Evolutionary conservation across 345 rosid species (phyloP), one percentile per base, ranked within the genome.

Genomic region (Aegle marmelos): DNA sequence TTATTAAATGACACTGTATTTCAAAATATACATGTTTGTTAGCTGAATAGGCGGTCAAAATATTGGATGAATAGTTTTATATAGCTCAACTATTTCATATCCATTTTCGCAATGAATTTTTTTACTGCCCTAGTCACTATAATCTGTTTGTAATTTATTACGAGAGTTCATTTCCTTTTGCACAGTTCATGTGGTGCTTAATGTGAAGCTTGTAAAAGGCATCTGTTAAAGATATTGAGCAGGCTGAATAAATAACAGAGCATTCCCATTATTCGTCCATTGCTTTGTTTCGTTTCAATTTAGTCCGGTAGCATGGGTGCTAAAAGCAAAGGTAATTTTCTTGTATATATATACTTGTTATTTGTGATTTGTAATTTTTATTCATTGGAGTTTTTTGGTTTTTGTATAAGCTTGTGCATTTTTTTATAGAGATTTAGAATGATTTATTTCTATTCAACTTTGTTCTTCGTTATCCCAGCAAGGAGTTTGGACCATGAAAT

Each of bases 401-500:
- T 58, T 22, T 57, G 14, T 33, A n/a, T 57, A 25, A 27, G 9
- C 37, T 9, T 30, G 69, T 45, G 58, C 22, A 10, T 33, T 16
- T 71, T 50, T 64, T 31, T 72, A 54, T 72, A 33, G 21, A 33
- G 22, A 10, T 19, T 54, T 33, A 6, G 16, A 30, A 9, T 9
- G 31, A 21, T 72, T 62, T 50, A 30, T 50, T 11, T 30, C 11
- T 30, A 21, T 48, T 45, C 28, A 53, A 45, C 21, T 41, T 10
- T 1, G 41, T 74, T 17, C 9, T 61, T 60, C 37, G 58, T 28
- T 5, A 74, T 62, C 25, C 10, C 68, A 60, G 76, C 65, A 9
- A 9, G 56, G 57, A 61, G 60, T 6, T 48, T 81, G 19, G 86
- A 79, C 25, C 68, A 56, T 64, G 90, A 79, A 19, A 27, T 58